A percentile compares a stretch with the other conserved stretches of the same genome.
phyloP scores from a whole-genome alignment of 352 stramenopile species.

The Phytophthora pseudosyringae region DNA sequence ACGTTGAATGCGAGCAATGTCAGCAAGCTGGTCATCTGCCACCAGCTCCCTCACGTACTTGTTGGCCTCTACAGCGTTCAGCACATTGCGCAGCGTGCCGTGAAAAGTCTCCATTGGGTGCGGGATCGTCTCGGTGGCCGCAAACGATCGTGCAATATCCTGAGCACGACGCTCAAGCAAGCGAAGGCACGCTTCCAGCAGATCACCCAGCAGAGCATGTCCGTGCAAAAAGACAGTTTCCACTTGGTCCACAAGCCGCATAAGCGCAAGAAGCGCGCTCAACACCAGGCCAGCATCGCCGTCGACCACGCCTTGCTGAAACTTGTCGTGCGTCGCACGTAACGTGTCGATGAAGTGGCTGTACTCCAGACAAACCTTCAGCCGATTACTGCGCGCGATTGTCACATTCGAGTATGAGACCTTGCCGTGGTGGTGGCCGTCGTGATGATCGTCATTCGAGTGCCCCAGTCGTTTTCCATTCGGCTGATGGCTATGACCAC shows the following conservation, averaged over 20 bases:
- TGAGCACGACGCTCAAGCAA: constrained; percentile 52
- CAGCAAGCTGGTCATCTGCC: constrained; percentile 53
- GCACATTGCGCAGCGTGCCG: constrained; percentile 72
- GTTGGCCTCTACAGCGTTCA: constrained; percentile 74
- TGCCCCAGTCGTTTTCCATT: constrained; percentile 35
- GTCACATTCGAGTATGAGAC: constrained; percentile 69
- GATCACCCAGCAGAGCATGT: constrained; percentile 64
- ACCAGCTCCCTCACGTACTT: constrained; percentile 72
- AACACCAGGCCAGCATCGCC: constrained; percentile 65
- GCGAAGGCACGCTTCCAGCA: constrained; percentile 59
- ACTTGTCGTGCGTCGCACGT: constrained; percentile 67
- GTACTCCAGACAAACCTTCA: constrained; percentile 82
- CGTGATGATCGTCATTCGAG: constrained; percentile 39
- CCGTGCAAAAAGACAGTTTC: constrained; percentile 80
- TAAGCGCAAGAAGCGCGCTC: constrained; percentile 65
- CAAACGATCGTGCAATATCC: constrained; percentile 49
- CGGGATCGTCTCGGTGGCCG: constrained; percentile 66
- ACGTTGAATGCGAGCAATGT: constrained; percentile 66
- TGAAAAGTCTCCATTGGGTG: constrained; percentile 80
- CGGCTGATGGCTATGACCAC: constrained; percentile 37
- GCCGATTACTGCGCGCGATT: constrained; percentile 68
- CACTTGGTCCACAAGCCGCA: constrained; percentile 76
- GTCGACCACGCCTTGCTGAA: constrained; percentile 56
- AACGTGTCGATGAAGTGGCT: constrained; percentile 83
- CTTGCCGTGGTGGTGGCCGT: constrained; percentile 35